phyloP scores from a whole-genome alignment of 345 rosid species.

The Eucalyptus tenuipes region DNA sequence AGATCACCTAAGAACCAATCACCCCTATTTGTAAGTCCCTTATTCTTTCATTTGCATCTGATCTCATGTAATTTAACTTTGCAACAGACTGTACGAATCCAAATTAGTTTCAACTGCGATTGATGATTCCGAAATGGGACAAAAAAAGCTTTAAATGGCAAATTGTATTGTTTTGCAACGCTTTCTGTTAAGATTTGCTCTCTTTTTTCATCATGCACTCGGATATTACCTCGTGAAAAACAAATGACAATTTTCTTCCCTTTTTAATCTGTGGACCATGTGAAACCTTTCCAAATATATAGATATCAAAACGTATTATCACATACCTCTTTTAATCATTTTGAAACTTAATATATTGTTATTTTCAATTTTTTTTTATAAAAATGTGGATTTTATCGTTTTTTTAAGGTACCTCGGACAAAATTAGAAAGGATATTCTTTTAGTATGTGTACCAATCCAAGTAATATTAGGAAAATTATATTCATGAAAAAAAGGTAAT shows the following conservation, averaged over 20 bases:
- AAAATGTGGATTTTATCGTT: not conserved
- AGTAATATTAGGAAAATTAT: not conserved
- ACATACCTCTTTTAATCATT: not conserved
- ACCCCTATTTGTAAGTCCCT: not conserved
- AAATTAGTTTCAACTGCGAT: not conserved
- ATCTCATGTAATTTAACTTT: not conserved
- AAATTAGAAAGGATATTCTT: not conserved
- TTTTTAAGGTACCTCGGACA: not conserved
- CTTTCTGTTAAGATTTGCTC: not conserved
- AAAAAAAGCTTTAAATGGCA: not conserved
- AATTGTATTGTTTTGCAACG: not conserved
- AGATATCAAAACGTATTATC: not conserved
- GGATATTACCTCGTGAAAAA: not conserved
- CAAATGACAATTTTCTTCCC: not conserved
- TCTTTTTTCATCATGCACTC: accelerated
- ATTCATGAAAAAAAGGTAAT: not conserved
- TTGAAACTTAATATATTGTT: not conserved
- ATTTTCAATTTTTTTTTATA: not conserved
- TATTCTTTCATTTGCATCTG: not conserved
- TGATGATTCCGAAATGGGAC: not conserved
- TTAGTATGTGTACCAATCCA: not conserved
- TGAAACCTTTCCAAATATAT: not conserved
- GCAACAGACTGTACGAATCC: accelerated
- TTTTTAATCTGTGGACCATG: not conserved
- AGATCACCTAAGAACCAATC: no score